Evolutionary conservation across 2,329 filamentous ascomycete genomes (phyloP), one percentile per base, ranked within the genome.

Genomic region (Diaporthe capsici): DNA sequence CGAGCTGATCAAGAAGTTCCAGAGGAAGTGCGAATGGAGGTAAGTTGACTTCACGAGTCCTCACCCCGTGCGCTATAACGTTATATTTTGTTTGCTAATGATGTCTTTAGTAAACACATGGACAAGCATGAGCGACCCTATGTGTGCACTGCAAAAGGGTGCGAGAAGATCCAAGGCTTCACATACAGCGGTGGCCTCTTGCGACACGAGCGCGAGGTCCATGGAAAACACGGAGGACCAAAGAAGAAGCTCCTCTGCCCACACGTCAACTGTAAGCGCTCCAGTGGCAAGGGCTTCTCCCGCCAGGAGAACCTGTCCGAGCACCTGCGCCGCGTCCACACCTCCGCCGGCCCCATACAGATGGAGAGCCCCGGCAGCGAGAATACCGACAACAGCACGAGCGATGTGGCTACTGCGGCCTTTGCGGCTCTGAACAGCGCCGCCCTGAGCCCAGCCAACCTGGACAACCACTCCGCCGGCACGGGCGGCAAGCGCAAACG

Each of bases 121-220:
- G 96, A 98, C 86, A 98, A 98, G 83, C 96, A 98, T 83, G 95
- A 98, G 80, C 90, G 96, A 17, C 96, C 96, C 1, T 98, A 98
- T 82, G 94, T 95, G 81, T 98, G 96, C 84, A 89, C 87, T 31
- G 92, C 93, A 58, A 89, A 91, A n/a, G 94, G 94, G 51, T 98
- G 96, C 84, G 95, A 96, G 81, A 98, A 98, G 81, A 90, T 98
- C 0, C 94, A 94, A 71, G 96, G 96, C 1, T 98, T 98, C 84
- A 98, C 96, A 1, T 98, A 98, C 83, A 96, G 94, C 0, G 96
- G 96, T 22, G 96, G 96, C 4, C 90, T 98, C 0, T 86, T 98
- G 25, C 91, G 96, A 61, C 96, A 98, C 85, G 94, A 98, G 84
- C 93, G 96, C 78, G 96, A 98, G 84, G 96, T 98, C 0, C 96